Evolutionary conservation across 495 filamentous ascomycete species (phyloP).

Genomic region (Massariosphaeria phaeospora): DNA sequence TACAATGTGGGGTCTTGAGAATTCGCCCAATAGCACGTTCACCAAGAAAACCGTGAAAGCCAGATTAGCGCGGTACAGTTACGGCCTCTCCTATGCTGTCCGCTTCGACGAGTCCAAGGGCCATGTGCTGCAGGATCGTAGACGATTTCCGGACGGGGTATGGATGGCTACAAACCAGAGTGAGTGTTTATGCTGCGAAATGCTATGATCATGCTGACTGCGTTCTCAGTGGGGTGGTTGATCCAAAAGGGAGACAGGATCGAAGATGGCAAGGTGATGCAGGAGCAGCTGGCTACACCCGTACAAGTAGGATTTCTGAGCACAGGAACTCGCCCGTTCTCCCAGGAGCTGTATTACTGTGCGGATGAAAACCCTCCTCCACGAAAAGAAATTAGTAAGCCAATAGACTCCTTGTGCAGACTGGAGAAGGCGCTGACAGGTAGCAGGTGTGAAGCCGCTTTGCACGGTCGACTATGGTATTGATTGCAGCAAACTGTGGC

Average conservation of each 20-base stretch:
- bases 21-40: background rate
- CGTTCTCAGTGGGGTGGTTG: constrained; percentile 8
- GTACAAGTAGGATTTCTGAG: background rate
- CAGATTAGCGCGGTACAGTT: constrained; percentile 9
- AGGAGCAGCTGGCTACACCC: background rate
- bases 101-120: background rate
- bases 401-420: too few species aligned
- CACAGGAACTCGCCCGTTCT: background rate
- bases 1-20: constrained; percentile 5
- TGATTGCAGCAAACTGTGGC: background rate
- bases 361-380: background rate
- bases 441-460: background rate
- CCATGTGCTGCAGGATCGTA: background rate
- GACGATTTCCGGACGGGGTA: background rate
- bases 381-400: background rate
- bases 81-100: background rate
- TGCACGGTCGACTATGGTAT: constrained; percentile 5
- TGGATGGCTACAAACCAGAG: constrained; percentile 1
- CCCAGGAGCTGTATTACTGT: constrained; percentile 5
- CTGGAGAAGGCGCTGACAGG: too few species aligned
- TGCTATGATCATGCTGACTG: too few species aligned
- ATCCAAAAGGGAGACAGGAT: background rate
- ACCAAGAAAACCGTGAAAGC: constrained; percentile 3
- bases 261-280: background rate
- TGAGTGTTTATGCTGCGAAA: too few species aligned